These are phyloP conservation scores for Didymella keratinophila DNA, from an alignment of 2,329 filamentous ascomycete genomes.

Conservation along the genomic window DNA sequence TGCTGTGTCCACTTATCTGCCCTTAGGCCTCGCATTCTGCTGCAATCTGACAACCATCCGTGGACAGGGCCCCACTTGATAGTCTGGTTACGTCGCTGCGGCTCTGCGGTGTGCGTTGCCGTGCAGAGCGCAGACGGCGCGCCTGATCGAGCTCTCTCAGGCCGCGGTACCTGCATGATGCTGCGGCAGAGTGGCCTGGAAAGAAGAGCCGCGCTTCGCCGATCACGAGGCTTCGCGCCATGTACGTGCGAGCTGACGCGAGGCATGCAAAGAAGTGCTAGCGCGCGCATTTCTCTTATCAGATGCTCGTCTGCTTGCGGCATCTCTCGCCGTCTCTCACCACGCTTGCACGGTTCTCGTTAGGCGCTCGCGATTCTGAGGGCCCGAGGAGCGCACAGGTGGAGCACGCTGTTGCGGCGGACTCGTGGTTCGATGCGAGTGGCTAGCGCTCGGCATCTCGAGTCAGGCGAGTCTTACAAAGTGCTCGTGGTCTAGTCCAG, in stretches of 20 bases:
- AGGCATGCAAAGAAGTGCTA: neutral
- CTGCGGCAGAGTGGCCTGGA: neutral
- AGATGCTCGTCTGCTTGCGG: constrained; percentile 9
- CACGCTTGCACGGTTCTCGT: constrained; percentile 4
- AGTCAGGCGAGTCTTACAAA: constrained; percentile 19
- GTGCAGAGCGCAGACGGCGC: neutral
- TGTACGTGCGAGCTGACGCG: constrained; percentile 20
- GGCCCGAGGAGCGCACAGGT: constrained; percentile 7
- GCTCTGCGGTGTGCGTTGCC: constrained; percentile 15
- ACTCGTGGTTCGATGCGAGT: constrained; percentile 10
- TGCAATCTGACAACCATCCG: constrained; percentile 13
- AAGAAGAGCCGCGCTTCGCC: constrained; percentile 15
- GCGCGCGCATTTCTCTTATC: constrained; percentile 1
- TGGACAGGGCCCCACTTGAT: constrained; percentile 4
- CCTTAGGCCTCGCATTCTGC: constrained; percentile 7
- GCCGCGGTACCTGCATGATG: constrained; percentile 17
- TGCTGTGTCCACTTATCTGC: constrained; percentile 23
- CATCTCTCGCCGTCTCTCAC: constrained; percentile 11
- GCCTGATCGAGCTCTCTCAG: neutral
- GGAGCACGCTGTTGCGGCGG: constrained; percentile 7
- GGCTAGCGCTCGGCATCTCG: constrained; percentile 8
- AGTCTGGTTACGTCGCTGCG: constrained; percentile 4
- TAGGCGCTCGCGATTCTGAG: neutral
- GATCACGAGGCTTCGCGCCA: constrained; percentile 20
- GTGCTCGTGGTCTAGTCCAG: constrained; percentile 16